Evolutionary conservation across 2,329 filamentous ascomycete species (phyloP), one percentile per base, ranked within the genome.

Genomic region (Zymoseptoria pseudotritici): DNA sequence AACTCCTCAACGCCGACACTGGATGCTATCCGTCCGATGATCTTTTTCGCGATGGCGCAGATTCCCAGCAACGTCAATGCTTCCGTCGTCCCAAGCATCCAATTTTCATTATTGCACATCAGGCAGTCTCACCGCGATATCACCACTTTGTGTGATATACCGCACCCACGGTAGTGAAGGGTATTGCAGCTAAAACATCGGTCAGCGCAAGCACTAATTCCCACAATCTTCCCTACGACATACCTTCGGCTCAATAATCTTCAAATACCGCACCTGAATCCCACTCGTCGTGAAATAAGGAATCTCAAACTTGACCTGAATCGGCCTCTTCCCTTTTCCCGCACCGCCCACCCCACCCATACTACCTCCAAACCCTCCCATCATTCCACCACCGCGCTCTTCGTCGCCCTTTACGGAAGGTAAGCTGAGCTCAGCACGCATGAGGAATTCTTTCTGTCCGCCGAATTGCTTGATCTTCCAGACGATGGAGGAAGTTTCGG

Each of bases 381-480:
- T 97, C 93, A 97, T 97, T 65, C 93, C 93, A 63, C 93, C 93
- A 70, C 90, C 89, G 76, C 65, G 56, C 57, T 97, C 93, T 70
- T 97, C 93, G 67, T 97, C 93, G 55, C 93, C 93, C 65, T 94
- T 87, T 20, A 99, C 94, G 60, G 90, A 96, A 0, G 94, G 94
- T 51, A 99, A 80, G 55, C 94, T 94, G 11, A 99, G 82, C 78
- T 99, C 94, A 19, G 94, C 94, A 59, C 94, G 89, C 94, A 99
- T 99, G 68, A 99, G 81, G 71, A 99, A 99, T 73, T 99, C 94
- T 77, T 99, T 99, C 68, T 87, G 86, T n/a, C 94, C 94, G 52
- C 94, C 94, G 75, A 99, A 99, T 72, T 99, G 94, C 81, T 99
- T 99, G 75, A 99, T 99, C 81, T 99, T 99, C 94, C 94, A 99